Percentiles rank a stretch among this genome's conserved stretches.
Evolutionary conservation across 768 basidiomycete species (phyloP).

Genomic region (Serpula lacrymans): DNA sequence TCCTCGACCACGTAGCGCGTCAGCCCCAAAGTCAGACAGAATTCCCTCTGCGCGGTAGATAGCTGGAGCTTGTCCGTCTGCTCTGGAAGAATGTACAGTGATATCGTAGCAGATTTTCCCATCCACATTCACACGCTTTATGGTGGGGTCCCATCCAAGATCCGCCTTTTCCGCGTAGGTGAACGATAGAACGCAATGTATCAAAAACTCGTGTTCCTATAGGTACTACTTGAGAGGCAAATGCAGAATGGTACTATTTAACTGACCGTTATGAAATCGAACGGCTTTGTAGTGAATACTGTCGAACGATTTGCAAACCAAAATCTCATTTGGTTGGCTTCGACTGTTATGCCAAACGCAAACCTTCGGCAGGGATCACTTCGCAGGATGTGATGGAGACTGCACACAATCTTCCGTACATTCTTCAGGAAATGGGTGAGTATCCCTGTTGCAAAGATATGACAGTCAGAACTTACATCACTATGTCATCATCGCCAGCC

Average conservation of each 20-base stretch:
- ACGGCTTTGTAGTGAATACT: too few species aligned
- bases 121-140: background rate
- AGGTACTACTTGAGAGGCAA: too few species aligned
- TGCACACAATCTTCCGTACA: conserved; percentile 21
- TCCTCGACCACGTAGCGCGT: background rate
- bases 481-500: background rate
- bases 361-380: conserved; percentile 23
- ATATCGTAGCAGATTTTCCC: background rate
- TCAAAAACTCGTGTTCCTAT: too few species aligned
- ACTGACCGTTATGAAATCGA: too few species aligned
- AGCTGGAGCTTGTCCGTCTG: background rate
- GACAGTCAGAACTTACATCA: conserved; percentile 4
- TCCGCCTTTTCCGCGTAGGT: conserved; percentile 1
- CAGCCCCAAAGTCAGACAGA: conserved; percentile 1
- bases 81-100: too few species aligned
- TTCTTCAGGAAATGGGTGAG: conserved; percentile 7
- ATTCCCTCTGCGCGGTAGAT: background rate
- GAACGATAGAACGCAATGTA: conserved; percentile 1
- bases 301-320: conserved; percentile 20
- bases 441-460: background rate
- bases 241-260: too few species aligned
- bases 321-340: conserved; percentile 19
- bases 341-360: conserved; percentile 24
- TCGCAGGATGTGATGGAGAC: conserved; percentile 21
- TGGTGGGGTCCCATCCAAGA: conserved; percentile 5